Base-by-base conservation (phyloP, 75 land plant genomes). In the Picea glauca region DNA sequence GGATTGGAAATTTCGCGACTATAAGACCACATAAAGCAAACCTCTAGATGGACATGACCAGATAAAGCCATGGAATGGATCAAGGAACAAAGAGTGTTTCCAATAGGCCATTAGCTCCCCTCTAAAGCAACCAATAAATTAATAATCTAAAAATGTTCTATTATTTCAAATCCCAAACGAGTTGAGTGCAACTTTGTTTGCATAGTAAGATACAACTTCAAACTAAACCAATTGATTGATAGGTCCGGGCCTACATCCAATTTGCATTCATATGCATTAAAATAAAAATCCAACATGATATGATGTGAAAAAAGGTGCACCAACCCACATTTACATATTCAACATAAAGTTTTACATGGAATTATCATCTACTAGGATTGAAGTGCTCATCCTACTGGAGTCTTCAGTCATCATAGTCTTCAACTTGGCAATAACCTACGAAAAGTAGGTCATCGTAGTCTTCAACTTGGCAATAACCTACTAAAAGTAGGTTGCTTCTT, bases 341-440 rank as follows among this genome's bases (percentile, higher is more conserved):
- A 3, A 66, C 20, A 35, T 0, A 15, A 33, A 66, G 35, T 33
- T 77, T 79, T 83, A 92, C 96, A 94, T 90, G 35, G 90, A 92
- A 78, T 94, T 92, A 61, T 87, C 96, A 77, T 92, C 94, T 32
- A 94, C 80, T 80, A 94, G 77, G 85, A 92, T 92, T 12, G 96
- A 90, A 78, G 84, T 92, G 78, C 84, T 87, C 58, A 85, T 86
- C 58, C 84, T 77, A 75, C 67, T 78, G 0, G 92, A 88, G 66
- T 94, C 96, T 72, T 90, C 96, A 15, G 88, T 81, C 90, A 88
- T 92, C 73, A 92, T 63, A 4, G 79, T 75, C 77, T 88, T 88
- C 91, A 94, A 88, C 70, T 85, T 90, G 20, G 78, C 79, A 63
- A 92, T 90, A 21, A 94, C 93, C 96, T 94, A 87, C 33, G 62